Evolutionary conservation across 768 basidiomycete genomes (phyloP).

Genomic region (Trichaptum fuscoviolaceum): DNA sequence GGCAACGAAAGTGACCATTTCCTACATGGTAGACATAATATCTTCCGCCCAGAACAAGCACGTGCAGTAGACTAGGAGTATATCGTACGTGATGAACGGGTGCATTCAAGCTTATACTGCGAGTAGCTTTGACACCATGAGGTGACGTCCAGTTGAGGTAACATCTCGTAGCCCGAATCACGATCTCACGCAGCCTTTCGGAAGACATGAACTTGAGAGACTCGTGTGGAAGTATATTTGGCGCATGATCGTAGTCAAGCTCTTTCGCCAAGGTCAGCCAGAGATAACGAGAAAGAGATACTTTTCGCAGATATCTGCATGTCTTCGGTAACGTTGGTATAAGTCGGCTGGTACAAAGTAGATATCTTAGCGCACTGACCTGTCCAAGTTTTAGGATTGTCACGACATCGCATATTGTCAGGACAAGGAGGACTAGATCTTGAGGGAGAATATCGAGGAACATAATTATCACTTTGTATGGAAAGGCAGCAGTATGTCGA

Average conservation of each 20-base stretch:
- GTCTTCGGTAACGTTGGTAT: background rate
- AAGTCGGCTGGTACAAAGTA: no score
- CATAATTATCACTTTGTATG: no score
- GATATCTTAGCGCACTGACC: no score
- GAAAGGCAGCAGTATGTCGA: no score
- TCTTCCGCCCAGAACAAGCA: no score
- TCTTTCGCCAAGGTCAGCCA: background rate
- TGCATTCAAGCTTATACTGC: background rate
- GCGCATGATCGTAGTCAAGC: background rate
- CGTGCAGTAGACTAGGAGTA: background rate
- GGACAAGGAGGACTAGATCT: no score
- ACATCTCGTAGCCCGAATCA: background rate
- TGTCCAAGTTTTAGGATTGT: no score
- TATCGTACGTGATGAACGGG: no score
- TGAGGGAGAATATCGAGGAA: no score
- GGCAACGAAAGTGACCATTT: background rate
- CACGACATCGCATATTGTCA: no score
- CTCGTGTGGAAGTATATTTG: background rate
- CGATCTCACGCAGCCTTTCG: background rate
- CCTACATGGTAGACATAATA: no score
- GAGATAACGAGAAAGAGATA: background rate
- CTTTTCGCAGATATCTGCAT: background rate
- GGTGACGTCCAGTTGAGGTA: background rate
- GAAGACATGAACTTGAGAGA: background rate
- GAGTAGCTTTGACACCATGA: background rate